Evolutionary conservation across 306 rosid species (phyloP), one percentile per base, ranked within the genome.

Genomic region (Fragaria ananassa): DNA sequence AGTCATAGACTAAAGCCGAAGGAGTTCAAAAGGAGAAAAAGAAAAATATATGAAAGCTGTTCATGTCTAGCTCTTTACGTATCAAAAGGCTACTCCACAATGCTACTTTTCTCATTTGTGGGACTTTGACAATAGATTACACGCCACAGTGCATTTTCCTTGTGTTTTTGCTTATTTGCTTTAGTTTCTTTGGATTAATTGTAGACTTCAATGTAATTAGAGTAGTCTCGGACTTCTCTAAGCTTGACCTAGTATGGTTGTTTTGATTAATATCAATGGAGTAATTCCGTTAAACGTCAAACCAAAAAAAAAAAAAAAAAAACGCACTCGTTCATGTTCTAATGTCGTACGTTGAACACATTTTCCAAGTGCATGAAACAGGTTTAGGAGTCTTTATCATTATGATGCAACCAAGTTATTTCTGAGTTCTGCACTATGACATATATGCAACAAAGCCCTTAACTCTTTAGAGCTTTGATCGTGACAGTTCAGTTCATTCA

Each of bases 51-150:
- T 31, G 64, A 78, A 80, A 78, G 79, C 56, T 81, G 79, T 74
- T 81, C 31, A 73, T 77, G 86, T 62, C 77, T 66, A 58, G 70
- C 61, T 71, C 72, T 78, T 71, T 74, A 56, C 70, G 78, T 31
- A n/a, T 60, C 78, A 85, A 85, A 87, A 79, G 86, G 77, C 79
- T 83, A 67, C 78, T 81, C 81, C 84, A 74, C 85, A 34, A 71
- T 81, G 29, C 70, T 71, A 45, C 62, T 68, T 84, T 82, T 64
- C 71, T 69, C 42, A 34, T 68, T 68, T 83, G 88, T 85, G 89
- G 89, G 90, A 77, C 85, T 80, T 81, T 14, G 65, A 71, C 82
- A 74, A 68, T 31, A 79, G 77, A 81, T 87, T 70, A 80, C 78
- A 61, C 79, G 71, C 81, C 66, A 63, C 69, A 75, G 27, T 6